Base-by-base conservation (phyloP, 257 asterid species). In the Nemophila menziesii region DNA sequence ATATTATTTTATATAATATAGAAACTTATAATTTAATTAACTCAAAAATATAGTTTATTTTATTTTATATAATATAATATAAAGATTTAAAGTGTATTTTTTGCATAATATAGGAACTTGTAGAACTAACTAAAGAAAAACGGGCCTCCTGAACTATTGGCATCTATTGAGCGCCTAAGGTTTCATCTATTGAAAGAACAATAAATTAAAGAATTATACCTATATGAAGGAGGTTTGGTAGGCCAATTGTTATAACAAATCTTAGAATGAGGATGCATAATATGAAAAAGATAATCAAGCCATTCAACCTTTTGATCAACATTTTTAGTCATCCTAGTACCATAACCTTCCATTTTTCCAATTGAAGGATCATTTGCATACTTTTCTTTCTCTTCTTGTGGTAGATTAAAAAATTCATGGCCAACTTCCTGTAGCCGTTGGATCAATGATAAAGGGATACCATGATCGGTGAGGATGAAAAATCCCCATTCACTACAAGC, bases 261-360 rank as follows among this genome's bases (percentile, higher is more conserved):
- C 24, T 16, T 20, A 15, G 26, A 29, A 47, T 16, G 16, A 9
- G 52, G 52, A 16, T 24, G 14, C 41, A 29, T 47, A 17, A 48
- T 16, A 48, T 48, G 53, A 11, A 48, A 33, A 15, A 48, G 34
- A 29, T 48, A 48, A 11, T 33, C 27, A 27, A 48, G 14, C 27
- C 27, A 18, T 17, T 33, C 43, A 33, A 48, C 29, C 29, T 48
- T 48, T 6, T 36, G 19, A 29, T 29, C 36, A 3, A 29, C 1
- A 13, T 48, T 33, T 19, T 48, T 33, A 2, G 51, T 46, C 51
- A 46, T 48, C 19, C 33, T 48, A 13, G 29, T 16, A 13, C 43
- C 53, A 33, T 48, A 18, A 5, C 53, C 43, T 11, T 48, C 42
- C 7, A 48, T 11, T 19, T 48, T 48, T 8, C 43, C 53, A 4